Base-by-base conservation (phyloP, 2,329 filamentous ascomycete genomes). In the Chaetomiaceae sp. region DNA sequence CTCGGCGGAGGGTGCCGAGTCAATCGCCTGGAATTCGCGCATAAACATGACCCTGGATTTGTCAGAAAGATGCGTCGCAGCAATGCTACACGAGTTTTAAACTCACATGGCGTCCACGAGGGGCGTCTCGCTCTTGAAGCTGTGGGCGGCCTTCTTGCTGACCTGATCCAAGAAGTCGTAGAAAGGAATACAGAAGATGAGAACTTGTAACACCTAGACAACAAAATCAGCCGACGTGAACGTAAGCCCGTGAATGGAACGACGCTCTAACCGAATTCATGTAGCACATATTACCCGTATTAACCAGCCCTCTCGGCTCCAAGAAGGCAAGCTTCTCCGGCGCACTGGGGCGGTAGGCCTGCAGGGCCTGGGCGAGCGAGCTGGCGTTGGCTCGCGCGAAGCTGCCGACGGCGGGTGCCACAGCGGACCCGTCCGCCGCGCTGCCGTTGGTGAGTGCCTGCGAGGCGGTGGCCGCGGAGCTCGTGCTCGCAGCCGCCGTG, bases 201-300 rank as follows among this genome's bases (percentile, higher is more conserved):
- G 79, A 62, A 94, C 86, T 84, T 98, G 93, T 55, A 98, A 77
- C 65, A 97, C 84, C 89, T 95, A 55, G 98, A 77, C 65, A 97
- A 83, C 89, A 95, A 55, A 24, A n/a, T 11, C 4, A 7, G 6
- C n/a, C 7, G 24, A 45, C 1, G 12, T 1, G 10, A 18, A 18
- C 8, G 38, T 24, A 27, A 22, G 15, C 27, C 8, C 35, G 11
- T 6, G 14, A 15, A 24, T 32, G 4, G 22, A 6, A 71, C 11
- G 6, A 6, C 14, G 10, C 7, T n/a, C 87, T 70, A 75, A 95
- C 91, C 53, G 93, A 96, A 72, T 97, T 98, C 93, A 98, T 97
- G 69, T 98, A 98, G 68, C 93, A 98, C 87, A 97, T 94, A 63
- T 98, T 97, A 40, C 93, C 93, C 33, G 91, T 94, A 68, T 98